phyloP scores from a whole-genome alignment of 2,329 filamentous ascomycete species.

The Diaporthe aspalathi region DNA sequence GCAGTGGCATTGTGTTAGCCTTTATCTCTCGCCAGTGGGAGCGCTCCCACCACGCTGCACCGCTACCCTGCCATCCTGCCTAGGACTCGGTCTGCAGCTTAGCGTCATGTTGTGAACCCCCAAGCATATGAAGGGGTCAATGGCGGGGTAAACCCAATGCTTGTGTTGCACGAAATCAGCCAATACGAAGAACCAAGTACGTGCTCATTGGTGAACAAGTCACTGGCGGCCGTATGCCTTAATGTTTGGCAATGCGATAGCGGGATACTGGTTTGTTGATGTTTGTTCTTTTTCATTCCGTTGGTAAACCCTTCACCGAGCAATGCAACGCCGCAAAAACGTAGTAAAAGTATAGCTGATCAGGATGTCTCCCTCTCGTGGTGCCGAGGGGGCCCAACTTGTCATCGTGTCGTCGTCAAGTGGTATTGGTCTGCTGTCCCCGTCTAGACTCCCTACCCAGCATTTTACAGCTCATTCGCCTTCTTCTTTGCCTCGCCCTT shows the following conservation, averaged over 20 bases:
- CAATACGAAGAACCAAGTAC: not conserved
- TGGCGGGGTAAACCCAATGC: not conserved
- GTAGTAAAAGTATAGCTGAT: not conserved
- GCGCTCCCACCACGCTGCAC: not conserved
- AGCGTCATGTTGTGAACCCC: slow-evolving; percentile 8
- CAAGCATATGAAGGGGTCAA: slow-evolving; percentile 14
- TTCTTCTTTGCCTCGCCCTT: slow-evolving; percentile 40
- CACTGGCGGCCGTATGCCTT: not conserved
- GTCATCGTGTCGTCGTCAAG: not conserved
- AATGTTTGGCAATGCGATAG: not conserved
- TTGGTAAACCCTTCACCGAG: slow-evolving; percentile 31
- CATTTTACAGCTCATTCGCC: slow-evolving; percentile 37
- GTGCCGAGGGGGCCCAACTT: not conserved
- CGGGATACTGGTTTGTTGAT: not conserved
- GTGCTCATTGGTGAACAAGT: not conserved
- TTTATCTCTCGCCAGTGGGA: slow-evolving; percentile 15
- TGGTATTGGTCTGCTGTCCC: not conserved
- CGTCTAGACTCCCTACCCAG: not conserved
- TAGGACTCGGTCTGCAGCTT: slow-evolving; percentile 9
- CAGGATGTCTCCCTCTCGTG: not conserved
- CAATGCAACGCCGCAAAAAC: slow-evolving; percentile 35
- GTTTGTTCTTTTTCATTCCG: slow-evolving; percentile 21
- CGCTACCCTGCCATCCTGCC: slow-evolving; percentile 7
- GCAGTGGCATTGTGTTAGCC: not conserved
- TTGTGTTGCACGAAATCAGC: not conserved